phyloP scores from a whole-genome alignment of 768 basidiomycete genomes.

The Trametes gibbosa region DNA sequence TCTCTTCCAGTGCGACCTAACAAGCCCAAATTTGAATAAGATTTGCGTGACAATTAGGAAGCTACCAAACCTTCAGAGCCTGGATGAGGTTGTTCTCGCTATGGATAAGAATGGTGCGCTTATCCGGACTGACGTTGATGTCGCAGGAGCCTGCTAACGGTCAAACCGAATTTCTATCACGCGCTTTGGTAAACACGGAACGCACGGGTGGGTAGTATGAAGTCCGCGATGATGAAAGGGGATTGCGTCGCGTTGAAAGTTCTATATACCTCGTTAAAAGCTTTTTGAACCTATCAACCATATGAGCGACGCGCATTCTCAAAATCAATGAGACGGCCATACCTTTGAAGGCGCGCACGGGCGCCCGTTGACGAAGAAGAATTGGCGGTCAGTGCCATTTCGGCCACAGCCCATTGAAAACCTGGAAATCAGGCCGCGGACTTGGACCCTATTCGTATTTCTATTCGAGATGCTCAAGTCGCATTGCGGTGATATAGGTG shows the following conservation, averaged over 20 bases:
- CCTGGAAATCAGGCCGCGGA: conserved; percentile 82
- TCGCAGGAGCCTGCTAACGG: conserved; percentile 67
- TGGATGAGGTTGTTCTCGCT: conserved; percentile 78
- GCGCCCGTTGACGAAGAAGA: conserved; percentile 88
- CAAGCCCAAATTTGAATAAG: not conserved
- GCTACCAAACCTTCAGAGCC: conserved; percentile 62
- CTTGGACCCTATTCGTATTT: conserved; percentile 42
- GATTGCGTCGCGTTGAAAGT: conserved; percentile 73
- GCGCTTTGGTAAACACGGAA: no score
- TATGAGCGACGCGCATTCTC: not conserved
- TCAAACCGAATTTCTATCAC: not conserved
- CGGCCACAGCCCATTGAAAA: conserved; percentile 76
- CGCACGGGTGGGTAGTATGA: conserved; percentile 76
- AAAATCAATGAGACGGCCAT: not conserved
- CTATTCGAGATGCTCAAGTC: not conserved
- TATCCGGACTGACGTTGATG: conserved; percentile 95
- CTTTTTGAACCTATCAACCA: conserved; percentile 69
- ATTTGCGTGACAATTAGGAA: not conserved
- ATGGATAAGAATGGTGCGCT: conserved; percentile 91
- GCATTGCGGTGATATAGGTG: no score
- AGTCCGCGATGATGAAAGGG: conserved; percentile 82
- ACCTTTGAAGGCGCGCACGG: conserved; percentile 83
- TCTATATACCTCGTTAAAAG: conserved; percentile 90
- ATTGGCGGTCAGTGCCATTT: conserved; percentile 81
- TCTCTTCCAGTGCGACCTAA: conserved; percentile 63